Conservation (phyloP, 2,329 filamentous ascomycete species). For the Alternaria panax region DNA sequence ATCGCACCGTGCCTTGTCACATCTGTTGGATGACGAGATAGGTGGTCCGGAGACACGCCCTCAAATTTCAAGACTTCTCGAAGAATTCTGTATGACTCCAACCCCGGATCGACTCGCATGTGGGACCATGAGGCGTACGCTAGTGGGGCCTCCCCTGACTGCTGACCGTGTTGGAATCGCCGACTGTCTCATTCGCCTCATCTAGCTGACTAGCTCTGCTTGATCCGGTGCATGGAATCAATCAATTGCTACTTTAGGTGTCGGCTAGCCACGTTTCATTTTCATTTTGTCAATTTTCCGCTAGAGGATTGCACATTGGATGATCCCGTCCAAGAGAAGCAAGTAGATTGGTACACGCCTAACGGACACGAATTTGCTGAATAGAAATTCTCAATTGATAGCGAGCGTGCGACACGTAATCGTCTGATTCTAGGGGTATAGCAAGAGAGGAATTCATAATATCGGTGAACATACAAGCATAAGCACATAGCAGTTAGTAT, state of each 20-base stretch:
- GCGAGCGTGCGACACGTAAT: not conserved
- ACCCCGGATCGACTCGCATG: constrained; percentile 27
- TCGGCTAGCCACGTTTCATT: constrained; percentile 1
- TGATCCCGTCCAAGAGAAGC: not conserved
- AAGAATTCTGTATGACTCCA: constrained; percentile 18
- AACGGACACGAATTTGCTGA: not conserved
- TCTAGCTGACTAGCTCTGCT: not conserved
- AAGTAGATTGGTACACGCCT: not conserved
- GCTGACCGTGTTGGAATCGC: constrained; percentile 15
- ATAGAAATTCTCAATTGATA: not conserved
- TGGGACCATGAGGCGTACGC: constrained; percentile 35
- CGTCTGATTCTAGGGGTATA: not conserved
- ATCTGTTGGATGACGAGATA: not conserved
- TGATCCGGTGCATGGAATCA: constrained; percentile 5
- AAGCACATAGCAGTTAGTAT: not conserved
- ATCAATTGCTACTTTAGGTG: constrained; percentile 18
- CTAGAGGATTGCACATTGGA: constrained; percentile 1
- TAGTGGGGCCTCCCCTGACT: constrained; percentile 35
- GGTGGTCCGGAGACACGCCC: not conserved
- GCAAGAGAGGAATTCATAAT: not conserved
- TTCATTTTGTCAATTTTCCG: constrained; percentile 2
- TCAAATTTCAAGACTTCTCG: constrained; percentile 13
- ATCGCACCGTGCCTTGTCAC: not conserved
- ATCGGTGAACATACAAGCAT: not conserved
- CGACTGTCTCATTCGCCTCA: constrained; percentile 15